A percentile compares a stretch with the other conserved stretches of the same genome.
These are phyloP conservation scores for Solanum hybrid DNA, from an alignment of 305 asterid genomes.

Conservation along the genomic window DNA sequence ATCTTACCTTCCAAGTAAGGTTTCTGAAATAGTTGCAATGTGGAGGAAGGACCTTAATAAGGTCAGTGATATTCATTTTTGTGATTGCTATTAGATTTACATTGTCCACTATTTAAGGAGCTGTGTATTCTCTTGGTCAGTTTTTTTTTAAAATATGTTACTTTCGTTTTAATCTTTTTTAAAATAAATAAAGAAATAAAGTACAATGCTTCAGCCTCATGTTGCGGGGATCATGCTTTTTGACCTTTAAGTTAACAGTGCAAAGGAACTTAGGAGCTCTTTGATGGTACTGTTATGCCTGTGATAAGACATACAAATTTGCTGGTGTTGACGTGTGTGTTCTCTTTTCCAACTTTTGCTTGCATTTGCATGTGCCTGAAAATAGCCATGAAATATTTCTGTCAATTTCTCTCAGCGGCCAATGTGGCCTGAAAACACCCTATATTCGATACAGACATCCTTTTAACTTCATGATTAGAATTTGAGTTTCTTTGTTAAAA, in stretches of 20 bases:
- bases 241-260: background rate
- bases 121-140: background rate
- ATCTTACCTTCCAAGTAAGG: constrained; percentile 98
- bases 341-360: background rate
- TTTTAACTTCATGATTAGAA: background rate
- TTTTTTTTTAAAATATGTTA: background rate
- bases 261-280: background rate
- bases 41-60: constrained; percentile 91
- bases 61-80: constrained; percentile 24
- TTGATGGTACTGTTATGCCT: background rate
- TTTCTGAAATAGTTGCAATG: constrained; percentile 81
- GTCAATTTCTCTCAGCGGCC: background rate
- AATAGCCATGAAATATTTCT: background rate
- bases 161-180: background rate
- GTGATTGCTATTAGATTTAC: background rate
- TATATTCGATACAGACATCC: background rate
- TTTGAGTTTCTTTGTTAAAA: background rate
- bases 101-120: background rate
- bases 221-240: background rate
- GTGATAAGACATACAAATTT: background rate
- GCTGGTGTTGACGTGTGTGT: background rate
- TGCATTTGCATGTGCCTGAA: background rate
- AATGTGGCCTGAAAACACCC: background rate
- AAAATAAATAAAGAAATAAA: background rate
- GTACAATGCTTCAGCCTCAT: background rate